A percentile compares a stretch with the other conserved stretches of the same genome.
Conservation (phyloP, 371 early-diverging fungal species). For the Funneliformis caledonium region DNA sequence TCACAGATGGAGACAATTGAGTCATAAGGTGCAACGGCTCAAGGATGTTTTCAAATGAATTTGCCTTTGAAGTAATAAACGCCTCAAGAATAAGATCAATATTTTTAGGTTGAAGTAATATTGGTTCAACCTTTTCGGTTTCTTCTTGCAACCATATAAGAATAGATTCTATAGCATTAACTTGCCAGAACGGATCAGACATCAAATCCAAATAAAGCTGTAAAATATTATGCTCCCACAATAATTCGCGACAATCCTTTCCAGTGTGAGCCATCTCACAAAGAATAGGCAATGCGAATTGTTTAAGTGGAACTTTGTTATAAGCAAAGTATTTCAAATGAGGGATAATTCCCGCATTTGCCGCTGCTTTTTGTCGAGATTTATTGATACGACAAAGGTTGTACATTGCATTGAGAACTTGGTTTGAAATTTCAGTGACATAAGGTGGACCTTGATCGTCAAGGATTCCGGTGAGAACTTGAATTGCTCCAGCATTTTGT, state of each 20-base stretch:
- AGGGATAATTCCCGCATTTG: slow-evolving; percentile 58
- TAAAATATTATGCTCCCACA: slow-evolving; percentile 56
- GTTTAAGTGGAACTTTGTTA: slow-evolving; percentile 56
- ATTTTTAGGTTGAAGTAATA: slow-evolving; percentile 47
- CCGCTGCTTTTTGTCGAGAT: slow-evolving; percentile 58
- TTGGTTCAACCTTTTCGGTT: slow-evolving; percentile 49
- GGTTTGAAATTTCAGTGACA: slow-evolving; percentile 56
- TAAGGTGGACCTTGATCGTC: slow-evolving; percentile 39
- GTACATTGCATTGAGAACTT: slow-evolving; percentile 61
- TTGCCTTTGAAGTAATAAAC: slow-evolving; percentile 51
- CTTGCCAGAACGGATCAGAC: slow-evolving; percentile 62
- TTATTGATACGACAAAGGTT: slow-evolving; percentile 65
- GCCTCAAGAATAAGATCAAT: slow-evolving; percentile 50
- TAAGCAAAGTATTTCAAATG: slow-evolving; percentile 55
- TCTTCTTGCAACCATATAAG: slow-evolving; percentile 62
- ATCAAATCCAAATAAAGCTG: slow-evolving; percentile 56
- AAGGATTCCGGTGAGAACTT: slow-evolving; percentile 52
- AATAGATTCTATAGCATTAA: slow-evolving; percentile 63
- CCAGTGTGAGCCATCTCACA: slow-evolving; percentile 65
- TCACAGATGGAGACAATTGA: slow-evolving; percentile 47
- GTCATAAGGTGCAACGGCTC: slow-evolving; percentile 55
- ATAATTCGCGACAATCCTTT: slow-evolving; percentile 49
- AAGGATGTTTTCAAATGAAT: slow-evolving; percentile 54
- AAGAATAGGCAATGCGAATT: slow-evolving; percentile 64
- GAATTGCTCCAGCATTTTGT: slow-evolving; percentile 53